These are phyloP conservation scores for Alternaria sp. DNA, from an alignment of 2,329 filamentous ascomycete genomes.

Conservation along the genomic window DNA sequence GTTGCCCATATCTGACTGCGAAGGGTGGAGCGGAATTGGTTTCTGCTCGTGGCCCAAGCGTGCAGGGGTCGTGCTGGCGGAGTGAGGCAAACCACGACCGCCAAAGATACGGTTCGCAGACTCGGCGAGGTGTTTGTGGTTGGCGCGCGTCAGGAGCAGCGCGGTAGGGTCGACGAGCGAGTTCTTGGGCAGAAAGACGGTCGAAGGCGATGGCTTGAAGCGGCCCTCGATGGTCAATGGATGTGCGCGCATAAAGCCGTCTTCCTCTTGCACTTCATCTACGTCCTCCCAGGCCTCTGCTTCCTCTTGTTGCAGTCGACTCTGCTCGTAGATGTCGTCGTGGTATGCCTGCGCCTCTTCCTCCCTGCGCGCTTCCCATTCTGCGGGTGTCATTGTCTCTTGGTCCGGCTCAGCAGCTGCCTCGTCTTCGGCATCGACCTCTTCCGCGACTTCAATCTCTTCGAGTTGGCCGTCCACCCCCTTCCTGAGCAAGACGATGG, in stretches of 20 bases:
- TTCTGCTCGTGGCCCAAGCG: slow-evolving; percentile 64
- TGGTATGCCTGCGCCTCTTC: slow-evolving; percentile 41
- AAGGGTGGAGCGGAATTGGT: slow-evolving; percentile 68
- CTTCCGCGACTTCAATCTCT: slow-evolving; percentile 58
- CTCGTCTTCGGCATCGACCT: slow-evolving; percentile 6
- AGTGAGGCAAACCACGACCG: slow-evolving; percentile 76
- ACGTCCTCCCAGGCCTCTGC: slow-evolving; percentile 45
- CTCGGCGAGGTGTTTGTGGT: slow-evolving; percentile 72
- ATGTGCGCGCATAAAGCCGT: slow-evolving; percentile 68
- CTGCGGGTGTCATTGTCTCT: slow-evolving; percentile 35
- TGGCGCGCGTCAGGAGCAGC: slow-evolving; percentile 69
- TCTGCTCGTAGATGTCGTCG: slow-evolving; percentile 49
- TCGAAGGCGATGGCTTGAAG: slow-evolving; percentile 74
- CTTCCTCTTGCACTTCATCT: slow-evolving; percentile 38
- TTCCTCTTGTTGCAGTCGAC: slow-evolving; percentile 51
- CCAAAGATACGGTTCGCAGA: slow-evolving; percentile 78
- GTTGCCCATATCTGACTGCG: slow-evolving; percentile 70
- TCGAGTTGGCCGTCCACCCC: slow-evolving; percentile 65
- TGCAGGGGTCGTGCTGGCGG: slow-evolving; percentile 69
- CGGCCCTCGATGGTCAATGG: slow-evolving; percentile 75
- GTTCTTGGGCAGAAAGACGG: slow-evolving; percentile 75
- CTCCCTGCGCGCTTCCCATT: slow-evolving; percentile 45
- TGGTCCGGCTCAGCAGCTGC: slow-evolving; percentile 22
- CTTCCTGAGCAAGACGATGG: slow-evolving; percentile 58
- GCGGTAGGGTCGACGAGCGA: slow-evolving; percentile 73